Percentiles rank a stretch among this genome's conserved stretches.
These are phyloP conservation scores for Thalassiosira ordinaria DNA, from an alignment of 352 stramenopile species.

Conservation along the genomic window DNA sequence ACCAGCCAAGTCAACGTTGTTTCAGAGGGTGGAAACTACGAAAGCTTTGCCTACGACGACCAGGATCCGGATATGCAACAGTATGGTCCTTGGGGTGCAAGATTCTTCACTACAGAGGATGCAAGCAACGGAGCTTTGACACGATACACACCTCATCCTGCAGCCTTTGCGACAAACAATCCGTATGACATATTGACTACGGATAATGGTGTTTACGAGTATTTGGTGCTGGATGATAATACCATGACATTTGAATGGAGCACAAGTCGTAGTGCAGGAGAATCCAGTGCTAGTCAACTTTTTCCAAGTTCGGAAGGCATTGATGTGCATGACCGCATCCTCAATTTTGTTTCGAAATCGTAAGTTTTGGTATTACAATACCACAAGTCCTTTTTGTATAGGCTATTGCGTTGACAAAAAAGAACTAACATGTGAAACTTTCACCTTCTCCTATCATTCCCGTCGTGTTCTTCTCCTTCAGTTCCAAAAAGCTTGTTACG, in stretches of 20 bases:
- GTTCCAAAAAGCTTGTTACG: slow-evolving; percentile 40
- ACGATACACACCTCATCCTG: slow-evolving; percentile 39
- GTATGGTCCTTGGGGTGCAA: too few species aligned
- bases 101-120: slow-evolving; percentile 60
- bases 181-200: slow-evolving; percentile 14
- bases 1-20: slow-evolving; percentile 2
- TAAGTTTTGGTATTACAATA: slow-evolving; percentile 10
- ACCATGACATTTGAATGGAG: slow-evolving; percentile 6
- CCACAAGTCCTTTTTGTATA: too few species aligned
- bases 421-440: neutral
- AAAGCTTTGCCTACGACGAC: slow-evolving; percentile 49
- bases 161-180: neutral
- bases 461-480: neutral
- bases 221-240: slow-evolving; percentile 32
- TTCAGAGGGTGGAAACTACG: slow-evolving; percentile 33
- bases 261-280: neutral
- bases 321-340: slow-evolving; percentile 44
- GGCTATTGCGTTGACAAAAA: too few species aligned
- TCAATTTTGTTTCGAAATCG: slow-evolving; percentile 60
- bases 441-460: neutral
- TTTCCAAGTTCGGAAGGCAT: slow-evolving; percentile 58
- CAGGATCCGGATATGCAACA: slow-evolving; percentile 11
- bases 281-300: neutral
- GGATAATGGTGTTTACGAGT: slow-evolving; percentile 6
- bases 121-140: slow-evolving; percentile 21